These are phyloP conservation scores for Chlorella sp. DNA, from an alignment of 139 green algal species.

Conservation along the genomic window DNA sequence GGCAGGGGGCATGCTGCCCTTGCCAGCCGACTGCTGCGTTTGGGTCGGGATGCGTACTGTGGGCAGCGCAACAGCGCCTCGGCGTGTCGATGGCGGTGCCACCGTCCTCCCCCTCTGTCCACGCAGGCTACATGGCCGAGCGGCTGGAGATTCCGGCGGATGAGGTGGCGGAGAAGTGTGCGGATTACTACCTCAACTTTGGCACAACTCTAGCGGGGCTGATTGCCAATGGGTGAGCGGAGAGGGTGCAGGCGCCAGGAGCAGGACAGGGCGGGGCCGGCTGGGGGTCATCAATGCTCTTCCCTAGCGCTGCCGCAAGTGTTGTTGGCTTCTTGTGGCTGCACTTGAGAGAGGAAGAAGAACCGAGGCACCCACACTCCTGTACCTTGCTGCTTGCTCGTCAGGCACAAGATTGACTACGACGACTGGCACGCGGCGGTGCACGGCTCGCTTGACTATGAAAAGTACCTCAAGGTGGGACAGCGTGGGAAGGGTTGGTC, in stretches of 20 bases:
- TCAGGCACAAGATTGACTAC: conserved; percentile 72
- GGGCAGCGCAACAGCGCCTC: no score
- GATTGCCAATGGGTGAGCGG: conserved; percentile 39
- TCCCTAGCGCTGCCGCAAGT: no score
- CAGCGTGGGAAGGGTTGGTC: no score
- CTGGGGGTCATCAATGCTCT: no score
- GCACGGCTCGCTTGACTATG: conserved; percentile 74
- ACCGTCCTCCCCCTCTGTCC: background rate
- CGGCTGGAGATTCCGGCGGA: conserved; percentile 60
- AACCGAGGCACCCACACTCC: no score
- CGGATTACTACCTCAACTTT: conserved; percentile 67
- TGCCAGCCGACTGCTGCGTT: background rate
- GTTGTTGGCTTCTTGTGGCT: no score
- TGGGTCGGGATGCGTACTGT: no score
- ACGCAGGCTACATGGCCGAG: conserved; percentile 70
- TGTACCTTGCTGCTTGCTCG: no score
- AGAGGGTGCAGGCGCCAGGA: no score
- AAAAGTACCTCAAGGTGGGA: conserved; percentile 50
- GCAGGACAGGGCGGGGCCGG: no score
- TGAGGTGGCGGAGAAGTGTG: conserved; percentile 51
- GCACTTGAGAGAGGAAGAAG: no score
- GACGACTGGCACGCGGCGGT: conserved; percentile 80
- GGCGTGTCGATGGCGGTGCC: background rate
- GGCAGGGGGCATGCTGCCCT: background rate
- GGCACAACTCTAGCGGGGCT: conserved; percentile 81